Evolutionary conservation across 331 rosid species (phyloP).

Genomic region (Quercus tomentella): DNA sequence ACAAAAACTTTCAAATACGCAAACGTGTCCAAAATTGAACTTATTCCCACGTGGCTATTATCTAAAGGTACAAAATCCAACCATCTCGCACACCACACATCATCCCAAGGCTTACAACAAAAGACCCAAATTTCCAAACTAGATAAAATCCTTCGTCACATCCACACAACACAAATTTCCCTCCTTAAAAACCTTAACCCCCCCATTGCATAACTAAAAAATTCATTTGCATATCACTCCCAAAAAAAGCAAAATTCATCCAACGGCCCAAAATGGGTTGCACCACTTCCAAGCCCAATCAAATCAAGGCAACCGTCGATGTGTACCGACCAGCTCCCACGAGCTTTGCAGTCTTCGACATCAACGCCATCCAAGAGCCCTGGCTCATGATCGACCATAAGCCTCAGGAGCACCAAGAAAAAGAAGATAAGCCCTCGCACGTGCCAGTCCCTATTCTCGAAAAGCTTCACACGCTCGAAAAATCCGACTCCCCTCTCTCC

Average conservation of each 20-base stretch:
- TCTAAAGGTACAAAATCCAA: not conserved
- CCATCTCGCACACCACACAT: conserved; percentile 20
- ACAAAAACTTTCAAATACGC: not conserved
- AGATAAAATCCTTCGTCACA: not conserved
- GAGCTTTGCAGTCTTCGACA: conserved; percentile 75
- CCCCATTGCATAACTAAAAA: too few relatives aligned
- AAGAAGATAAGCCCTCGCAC: conserved; percentile 25
- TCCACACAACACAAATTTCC: conserved; percentile 16
- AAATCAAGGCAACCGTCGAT: conserved; percentile 30
- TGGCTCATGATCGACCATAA: conserved; percentile 48
- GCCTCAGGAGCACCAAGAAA: conserved; percentile 1
- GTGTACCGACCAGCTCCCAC: conserved; percentile 70
- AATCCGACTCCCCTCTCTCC: conserved; percentile 57
- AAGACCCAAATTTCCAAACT: not conserved
- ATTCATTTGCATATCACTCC: too few relatives aligned
- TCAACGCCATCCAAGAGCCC: conserved; percentile 81
- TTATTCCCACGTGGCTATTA: conserved; percentile 21
- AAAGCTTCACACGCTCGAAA: conserved; percentile 56
- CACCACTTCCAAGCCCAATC: conserved; percentile 59
- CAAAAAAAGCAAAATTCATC: not conserved
- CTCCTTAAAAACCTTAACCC: too few relatives aligned
- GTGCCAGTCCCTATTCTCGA: conserved; percentile 59
- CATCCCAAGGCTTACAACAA: conserved; percentile 6
- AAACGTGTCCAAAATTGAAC: not conserved
- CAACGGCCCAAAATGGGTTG: conserved; percentile 26